Evolutionary conservation across 805 yeast genomes (phyloP), one percentile per base, ranked within the genome.

Genomic region (Barnettozyma vustinii): DNA sequence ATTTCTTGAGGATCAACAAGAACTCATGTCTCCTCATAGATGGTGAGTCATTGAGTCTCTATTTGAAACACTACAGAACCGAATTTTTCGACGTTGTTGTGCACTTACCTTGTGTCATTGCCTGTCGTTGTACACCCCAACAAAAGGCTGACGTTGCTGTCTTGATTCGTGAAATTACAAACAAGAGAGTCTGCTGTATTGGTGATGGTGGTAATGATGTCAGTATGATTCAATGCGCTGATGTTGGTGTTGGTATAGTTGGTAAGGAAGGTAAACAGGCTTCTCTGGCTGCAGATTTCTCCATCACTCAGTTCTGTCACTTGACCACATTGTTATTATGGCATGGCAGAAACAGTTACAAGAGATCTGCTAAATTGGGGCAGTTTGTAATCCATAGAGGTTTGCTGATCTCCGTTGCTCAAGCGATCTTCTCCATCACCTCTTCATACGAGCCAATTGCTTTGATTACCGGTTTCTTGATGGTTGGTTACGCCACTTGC

Each of bases 141-240:
- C 99, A 94, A 61, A 94, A 94, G 65, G 98, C 98, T 0, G 98
- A 94, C 63, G 87, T 95, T 47, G 97, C 98, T 0, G 58, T 79
- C 23, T 71, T 84, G 54, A 94, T 94, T 54, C 78, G 91, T 59
- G 79, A 78, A 51, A 69, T 79, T 27, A 94, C 98, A 0, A 87
- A 88, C 5, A 88, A 87, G 61, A 73, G 99, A 45, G 97, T 92
- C 2, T 92, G 98, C 56, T 94, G 98, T 62, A 95, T 94, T 56
- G 99, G 99, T 49, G 99, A 94, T 67, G 99, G 99, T 60, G 99
- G 99, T 59, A 94, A 94, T 61, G 99, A 94, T 68, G 99, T 94
- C 32, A 87, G 96, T 58, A 94, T 94, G 99, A 94, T 94, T 56
- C 99, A 94, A 68, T 85, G 95, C 56, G 99, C 99, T 0, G 97